Evolutionary conservation across 2,329 filamentous ascomycete species (phyloP).

Genomic region (Pseudonectria foliicola): DNA sequence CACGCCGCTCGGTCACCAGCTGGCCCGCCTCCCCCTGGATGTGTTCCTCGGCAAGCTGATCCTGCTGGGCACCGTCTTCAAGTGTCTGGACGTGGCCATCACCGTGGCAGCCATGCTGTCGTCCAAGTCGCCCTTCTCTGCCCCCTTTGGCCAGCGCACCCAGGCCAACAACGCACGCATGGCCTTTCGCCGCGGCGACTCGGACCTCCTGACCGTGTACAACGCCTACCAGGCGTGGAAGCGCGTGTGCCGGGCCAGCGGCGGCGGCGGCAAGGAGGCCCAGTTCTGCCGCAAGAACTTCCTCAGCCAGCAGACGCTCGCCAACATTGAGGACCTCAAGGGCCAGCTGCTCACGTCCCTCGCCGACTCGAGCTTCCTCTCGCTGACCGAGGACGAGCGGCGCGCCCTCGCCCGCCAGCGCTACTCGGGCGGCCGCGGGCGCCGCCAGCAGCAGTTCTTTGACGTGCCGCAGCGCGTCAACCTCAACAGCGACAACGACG

Average conservation of each 20-base stretch:
- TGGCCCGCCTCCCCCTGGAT: conserved; percentile 84
- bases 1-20: conserved; percentile 76
- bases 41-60: conserved; percentile 94
- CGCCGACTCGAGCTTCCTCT: conserved; percentile 77
- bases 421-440: conserved; percentile 43
- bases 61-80: conserved; percentile 77
- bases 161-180: conserved; percentile 76
- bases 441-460: conserved; percentile 68
- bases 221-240: conserved; percentile 92
- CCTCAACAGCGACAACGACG: conserved; percentile 70
- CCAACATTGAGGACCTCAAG: conserved; percentile 93
- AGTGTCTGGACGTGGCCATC: conserved; percentile 83
- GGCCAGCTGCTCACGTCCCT: conserved; percentile 80
- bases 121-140: conserved; percentile 88
- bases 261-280: conserved; percentile 61
- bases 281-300: conserved; percentile 95
- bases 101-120: conserved; percentile 90
- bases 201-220: conserved; percentile 86
- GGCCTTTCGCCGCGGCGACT: conserved; percentile 78
- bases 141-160: conserved; percentile 73
- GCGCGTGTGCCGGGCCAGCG: conserved; percentile 63
- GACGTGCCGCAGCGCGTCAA: conserved; percentile 71
- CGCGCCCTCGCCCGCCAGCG: conserved; percentile 61
- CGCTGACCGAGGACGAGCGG: conserved; percentile 66
- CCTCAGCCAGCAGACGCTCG: conserved; percentile 77